These are phyloP conservation scores for Nannochloris sp. DNA, from an alignment of 139 green algal genomes.

Conservation along the genomic window DNA sequence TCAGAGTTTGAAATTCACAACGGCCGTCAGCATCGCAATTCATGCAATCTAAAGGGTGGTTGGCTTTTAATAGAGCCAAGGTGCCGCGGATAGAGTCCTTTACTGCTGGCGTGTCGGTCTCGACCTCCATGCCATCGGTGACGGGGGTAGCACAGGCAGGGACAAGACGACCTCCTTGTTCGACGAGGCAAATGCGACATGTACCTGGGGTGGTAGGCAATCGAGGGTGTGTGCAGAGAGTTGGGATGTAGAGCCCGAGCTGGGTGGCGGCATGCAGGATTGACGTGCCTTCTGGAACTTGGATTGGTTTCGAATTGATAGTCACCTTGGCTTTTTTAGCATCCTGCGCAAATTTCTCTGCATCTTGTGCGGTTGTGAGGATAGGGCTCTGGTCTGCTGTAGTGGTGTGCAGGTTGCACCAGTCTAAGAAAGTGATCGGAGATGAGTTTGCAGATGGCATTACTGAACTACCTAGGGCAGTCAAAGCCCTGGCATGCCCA, in stretches of 20 bases:
- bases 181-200: conserved; percentile 41
- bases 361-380: not conserved
- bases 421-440: no score
- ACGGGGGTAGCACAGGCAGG: conserved; percentile 39
- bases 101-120: conserved; percentile 27
- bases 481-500: no score
- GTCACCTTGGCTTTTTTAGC: not conserved
- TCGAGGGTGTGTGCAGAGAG: conserved; percentile 16
- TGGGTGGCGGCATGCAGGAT: conserved; percentile 6
- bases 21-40: conserved; percentile 34
- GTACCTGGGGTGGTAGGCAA: conserved; percentile 23
- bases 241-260: conserved; percentile 19
- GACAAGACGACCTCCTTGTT: conserved; percentile 14
- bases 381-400: no score
- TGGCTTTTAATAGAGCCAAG: conserved; percentile 28
- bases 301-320: not conserved
- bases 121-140: conserved; percentile 17
- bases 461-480: no score
- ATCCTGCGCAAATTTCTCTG: not conserved
- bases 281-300: not conserved
- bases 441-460: no score
- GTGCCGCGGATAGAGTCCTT: conserved; percentile 11
- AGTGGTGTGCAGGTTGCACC: no score
- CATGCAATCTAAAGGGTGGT: conserved; percentile 44
- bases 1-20: conserved; percentile 48